phyloP scores from a whole-genome alignment of 208 protist genomes.

The Leishmania tarentolae region DNA sequence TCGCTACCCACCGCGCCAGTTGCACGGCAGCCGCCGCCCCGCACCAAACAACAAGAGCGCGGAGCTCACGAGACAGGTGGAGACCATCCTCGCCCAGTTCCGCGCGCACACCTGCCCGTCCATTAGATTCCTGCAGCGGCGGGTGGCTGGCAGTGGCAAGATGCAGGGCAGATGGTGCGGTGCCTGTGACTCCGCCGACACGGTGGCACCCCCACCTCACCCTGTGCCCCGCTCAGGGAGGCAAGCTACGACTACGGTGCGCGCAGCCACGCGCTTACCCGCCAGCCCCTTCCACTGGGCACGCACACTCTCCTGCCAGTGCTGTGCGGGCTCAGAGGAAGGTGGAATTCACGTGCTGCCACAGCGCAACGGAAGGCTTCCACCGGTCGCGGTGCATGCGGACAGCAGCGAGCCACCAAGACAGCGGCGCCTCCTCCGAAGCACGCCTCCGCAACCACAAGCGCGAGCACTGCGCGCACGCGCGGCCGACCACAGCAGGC shows the following conservation, averaged over 20 bases:
- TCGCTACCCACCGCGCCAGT: background rate
- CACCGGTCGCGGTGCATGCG: background rate
- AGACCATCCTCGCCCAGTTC: background rate
- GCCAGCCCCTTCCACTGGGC: background rate
- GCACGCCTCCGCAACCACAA: background rate
- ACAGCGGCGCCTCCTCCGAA: background rate
- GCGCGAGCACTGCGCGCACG: background rate
- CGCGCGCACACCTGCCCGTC: background rate
- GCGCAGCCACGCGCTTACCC: background rate
- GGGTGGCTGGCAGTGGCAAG: background rate
- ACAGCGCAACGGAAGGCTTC: background rate
- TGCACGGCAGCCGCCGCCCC: background rate
- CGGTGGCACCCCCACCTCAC: background rate
- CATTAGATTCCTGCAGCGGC: background rate
- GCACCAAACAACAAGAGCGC: background rate
- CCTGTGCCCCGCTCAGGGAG: background rate
- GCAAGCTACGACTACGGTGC: background rate
- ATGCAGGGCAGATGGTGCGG: background rate
- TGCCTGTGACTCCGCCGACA: background rate
- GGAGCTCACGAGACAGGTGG: too few relatives aligned
- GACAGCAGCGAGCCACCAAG: background rate
- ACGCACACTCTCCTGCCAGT: background rate
- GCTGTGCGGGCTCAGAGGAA: background rate
- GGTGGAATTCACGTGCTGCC: background rate
- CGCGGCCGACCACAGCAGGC: background rate